These are phyloP conservation scores for Diophrys sp. DNA, from an alignment of 73 alveolate genomes.

Conservation along the genomic window DNA sequence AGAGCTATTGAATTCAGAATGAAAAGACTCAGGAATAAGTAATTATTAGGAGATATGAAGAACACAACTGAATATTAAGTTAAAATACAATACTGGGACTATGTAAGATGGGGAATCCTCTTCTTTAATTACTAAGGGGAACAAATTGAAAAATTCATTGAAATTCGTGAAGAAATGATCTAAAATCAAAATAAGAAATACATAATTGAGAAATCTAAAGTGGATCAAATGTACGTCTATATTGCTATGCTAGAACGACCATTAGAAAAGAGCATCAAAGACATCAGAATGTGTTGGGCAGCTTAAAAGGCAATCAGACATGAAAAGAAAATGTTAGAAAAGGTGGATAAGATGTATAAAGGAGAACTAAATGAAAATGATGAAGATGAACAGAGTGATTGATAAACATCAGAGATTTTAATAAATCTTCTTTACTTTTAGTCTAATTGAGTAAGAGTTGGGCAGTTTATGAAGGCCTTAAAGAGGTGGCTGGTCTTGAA, in stretches of 20 bases:
- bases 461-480: too few species aligned
- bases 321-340: not conserved
- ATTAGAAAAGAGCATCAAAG: conserved; percentile 11
- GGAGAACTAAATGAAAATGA: not conserved
- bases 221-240: conserved; percentile 39
- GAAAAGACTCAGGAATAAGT: not conserved
- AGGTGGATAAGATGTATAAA: not conserved
- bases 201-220: conserved; percentile 39
- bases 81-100: conserved; percentile 54
- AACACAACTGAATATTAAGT: not conserved
- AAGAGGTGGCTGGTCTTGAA: too few species aligned
- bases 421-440: too few species aligned
- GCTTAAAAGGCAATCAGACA: not conserved
- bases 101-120: conserved; percentile 42
- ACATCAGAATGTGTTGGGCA: not conserved
- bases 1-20: conserved; percentile 1
- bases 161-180: conserved; percentile 18
- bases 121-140: conserved; percentile 31
- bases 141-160: conserved; percentile 6
- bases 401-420: too few species aligned
- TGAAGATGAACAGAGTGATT: not conserved
- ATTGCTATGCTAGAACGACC: conserved; percentile 49
- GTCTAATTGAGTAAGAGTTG: too few species aligned
- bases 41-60: not conserved
- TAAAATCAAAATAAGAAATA: conserved; percentile 28